Evolutionary conservation across 106 monocot species (phyloP), one percentile per base, ranked within the genome.

Genomic region (Iris macrosiphon): DNA sequence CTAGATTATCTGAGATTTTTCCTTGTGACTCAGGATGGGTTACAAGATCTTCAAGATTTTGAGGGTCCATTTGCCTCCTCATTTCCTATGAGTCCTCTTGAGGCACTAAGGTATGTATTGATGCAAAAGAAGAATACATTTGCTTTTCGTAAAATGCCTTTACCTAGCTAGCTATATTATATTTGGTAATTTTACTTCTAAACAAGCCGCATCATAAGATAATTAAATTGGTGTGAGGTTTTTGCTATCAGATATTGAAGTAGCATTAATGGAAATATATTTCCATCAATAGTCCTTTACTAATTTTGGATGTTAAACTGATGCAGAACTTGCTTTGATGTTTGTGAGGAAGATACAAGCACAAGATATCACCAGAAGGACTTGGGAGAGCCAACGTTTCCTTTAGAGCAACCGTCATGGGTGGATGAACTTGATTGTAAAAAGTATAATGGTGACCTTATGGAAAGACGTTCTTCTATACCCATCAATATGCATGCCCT

Each of bases 71-170:
- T 95, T 49, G 31, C 71, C 54, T 76, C 84, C 45, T 63, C 81
- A 51, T 94, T 94, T 81, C 81, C 84, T 42, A 68, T 65, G 32
- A 72, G 55, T 21, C 78, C 88, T 64, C 94, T 94, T 54, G 63
- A 85, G 62, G 94, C 94, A 50, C 76, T 95, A 2, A 89, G 78
- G 94, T 89, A 85, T 41, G 59, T n/a, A n/a, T n/a, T n/a, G n/a
- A n/a, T n/a, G n/a, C n/a, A n/a, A n/a, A n/a, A n/a, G n/a, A n/a
- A n/a, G n/a, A n/a, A n/a, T n/a, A n/a, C n/a, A n/a, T n/a, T n/a
- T n/a, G n/a, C n/a, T n/a, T n/a, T n/a, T n/a, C n/a, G n/a, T n/a
- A n/a, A n/a, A n/a, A n/a, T n/a, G n/a, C n/a, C n/a, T n/a, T n/a
- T n/a, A n/a, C n/a, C n/a, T n/a, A n/a, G n/a, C n/a, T n/a, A n/a